Conservation (phyloP, 164 flowering plant genomes). For the Stephania cephalantha region DNA sequence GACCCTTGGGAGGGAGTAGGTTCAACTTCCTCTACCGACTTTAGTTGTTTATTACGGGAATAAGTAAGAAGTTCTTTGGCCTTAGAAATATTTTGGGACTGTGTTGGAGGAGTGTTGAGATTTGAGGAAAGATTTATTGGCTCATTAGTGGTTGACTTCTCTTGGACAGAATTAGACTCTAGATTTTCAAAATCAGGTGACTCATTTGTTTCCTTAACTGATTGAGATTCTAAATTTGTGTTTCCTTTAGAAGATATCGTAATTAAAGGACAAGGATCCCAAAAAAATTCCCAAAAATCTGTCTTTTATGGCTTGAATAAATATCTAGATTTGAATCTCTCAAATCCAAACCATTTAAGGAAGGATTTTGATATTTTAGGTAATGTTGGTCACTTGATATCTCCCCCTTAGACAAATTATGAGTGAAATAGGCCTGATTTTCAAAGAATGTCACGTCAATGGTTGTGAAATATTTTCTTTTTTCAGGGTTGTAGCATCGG, state of each 20-base stretch:
- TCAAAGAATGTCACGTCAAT: conserved; percentile 3
- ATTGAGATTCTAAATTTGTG: not conserved
- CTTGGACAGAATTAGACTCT: not conserved
- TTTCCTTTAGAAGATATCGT: too few relatives aligned
- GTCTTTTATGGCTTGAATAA: too few relatives aligned
- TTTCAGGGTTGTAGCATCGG: not conserved
- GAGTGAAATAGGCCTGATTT: not conserved
- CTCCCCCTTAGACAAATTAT: not conserved
- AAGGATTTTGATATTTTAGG: not conserved
- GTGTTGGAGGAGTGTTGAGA: not conserved
- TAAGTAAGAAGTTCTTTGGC: not conserved
- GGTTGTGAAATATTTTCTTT: not conserved
- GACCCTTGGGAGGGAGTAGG: not conserved
- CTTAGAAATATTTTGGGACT: not conserved
- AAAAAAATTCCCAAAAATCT: too few relatives aligned
- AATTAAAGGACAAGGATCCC: too few relatives aligned
- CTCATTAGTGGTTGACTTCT: not conserved
- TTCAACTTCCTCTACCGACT: too few relatives aligned
- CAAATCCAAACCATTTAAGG: too few relatives aligned
- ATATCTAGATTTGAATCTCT: too few relatives aligned
- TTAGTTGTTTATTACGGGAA: too few relatives aligned
- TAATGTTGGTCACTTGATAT: not conserved
- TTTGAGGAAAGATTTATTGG: not conserved
- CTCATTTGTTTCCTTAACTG: too few relatives aligned
- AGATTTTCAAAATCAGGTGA: too few relatives aligned